Evolutionary conservation across 2,329 filamentous ascomycete species (phyloP).

Genomic region (Canariomyces notabilis): DNA sequence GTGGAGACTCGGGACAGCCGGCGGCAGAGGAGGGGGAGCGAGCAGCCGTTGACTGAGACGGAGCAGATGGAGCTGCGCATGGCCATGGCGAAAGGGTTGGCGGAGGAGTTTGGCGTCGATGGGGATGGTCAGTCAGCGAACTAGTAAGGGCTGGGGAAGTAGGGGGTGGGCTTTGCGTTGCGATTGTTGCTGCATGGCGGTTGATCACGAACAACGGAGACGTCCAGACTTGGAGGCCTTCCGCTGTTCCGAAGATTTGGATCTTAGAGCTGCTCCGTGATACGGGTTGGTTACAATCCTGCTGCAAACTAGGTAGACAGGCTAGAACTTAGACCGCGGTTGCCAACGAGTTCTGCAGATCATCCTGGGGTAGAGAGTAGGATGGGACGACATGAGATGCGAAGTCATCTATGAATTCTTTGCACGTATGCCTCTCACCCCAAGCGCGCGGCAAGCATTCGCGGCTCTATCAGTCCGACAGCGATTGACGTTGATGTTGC

Average conservation of each 20-base stretch:
- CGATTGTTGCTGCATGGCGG: too few relatives aligned
- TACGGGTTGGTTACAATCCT: too few relatives aligned
- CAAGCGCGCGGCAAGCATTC: neutral
- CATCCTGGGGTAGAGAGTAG: neutral
- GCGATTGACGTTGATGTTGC: too few relatives aligned
- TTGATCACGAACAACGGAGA: too few relatives aligned
- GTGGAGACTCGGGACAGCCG: slow-evolving; percentile 47
- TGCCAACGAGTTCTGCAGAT: neutral
- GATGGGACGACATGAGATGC: neutral
- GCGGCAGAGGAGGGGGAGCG: slow-evolving; percentile 38
- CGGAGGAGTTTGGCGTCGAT: slow-evolving; percentile 23
- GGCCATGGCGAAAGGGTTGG: slow-evolving; percentile 34
- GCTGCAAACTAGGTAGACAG: neutral
- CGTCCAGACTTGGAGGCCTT: too few relatives aligned
- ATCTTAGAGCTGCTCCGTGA: neutral
- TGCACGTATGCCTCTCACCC: too few relatives aligned
- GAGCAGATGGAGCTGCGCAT: slow-evolving; percentile 43
- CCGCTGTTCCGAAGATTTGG: too few relatives aligned
- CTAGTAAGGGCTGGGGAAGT: neutral
- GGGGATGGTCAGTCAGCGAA: slow-evolving; percentile 1
- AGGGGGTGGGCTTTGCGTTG: neutral
- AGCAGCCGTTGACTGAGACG: slow-evolving; percentile 37
- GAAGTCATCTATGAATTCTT: too few relatives aligned
- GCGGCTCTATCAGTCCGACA: too few relatives aligned
- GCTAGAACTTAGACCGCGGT: neutral